Evolutionary conservation across 1,284 basidiomycete genomes (phyloP).

Genomic region (Phellinidium pouzarii): DNA sequence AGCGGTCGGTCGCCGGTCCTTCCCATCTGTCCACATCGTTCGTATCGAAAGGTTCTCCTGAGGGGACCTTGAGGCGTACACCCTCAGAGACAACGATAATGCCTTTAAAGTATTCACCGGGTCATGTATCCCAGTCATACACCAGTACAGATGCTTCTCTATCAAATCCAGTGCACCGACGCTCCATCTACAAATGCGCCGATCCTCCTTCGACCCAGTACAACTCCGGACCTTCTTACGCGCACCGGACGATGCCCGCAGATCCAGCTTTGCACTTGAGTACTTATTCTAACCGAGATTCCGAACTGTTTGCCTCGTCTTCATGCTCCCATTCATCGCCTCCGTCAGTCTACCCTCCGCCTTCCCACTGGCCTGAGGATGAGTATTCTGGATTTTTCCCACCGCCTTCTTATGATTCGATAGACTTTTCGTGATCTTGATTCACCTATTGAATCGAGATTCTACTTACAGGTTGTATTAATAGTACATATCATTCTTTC

Average conservation of each 20-base stretch:
- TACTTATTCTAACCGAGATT: background rate
- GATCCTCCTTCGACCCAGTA: background rate
- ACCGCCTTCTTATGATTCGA: conserved; percentile 16
- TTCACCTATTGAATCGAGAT: too few relatives aligned
- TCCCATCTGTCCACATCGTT: background rate
- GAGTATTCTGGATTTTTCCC: background rate
- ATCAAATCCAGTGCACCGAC: background rate
- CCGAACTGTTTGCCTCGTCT: background rate
- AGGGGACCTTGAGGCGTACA: background rate
- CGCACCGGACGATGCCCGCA: background rate
- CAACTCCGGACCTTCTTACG: background rate
- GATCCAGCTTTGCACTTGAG: background rate
- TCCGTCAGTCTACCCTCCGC: background rate
- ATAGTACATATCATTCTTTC: too few relatives aligned
- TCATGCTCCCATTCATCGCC: background rate
- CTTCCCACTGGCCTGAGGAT: background rate
- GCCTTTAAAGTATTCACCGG: background rate
- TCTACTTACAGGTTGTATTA: too few relatives aligned
- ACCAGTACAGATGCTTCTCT: background rate
- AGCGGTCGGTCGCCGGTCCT: background rate
- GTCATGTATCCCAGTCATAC: background rate
- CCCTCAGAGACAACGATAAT: conserved; percentile 2
- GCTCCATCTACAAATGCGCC: conserved; percentile 3
- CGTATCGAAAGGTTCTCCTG: background rate
- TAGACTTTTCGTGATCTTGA: conserved; percentile 15